Conservation (phyloP, 306 rosid species). For the Fragaria vesca region DNA sequence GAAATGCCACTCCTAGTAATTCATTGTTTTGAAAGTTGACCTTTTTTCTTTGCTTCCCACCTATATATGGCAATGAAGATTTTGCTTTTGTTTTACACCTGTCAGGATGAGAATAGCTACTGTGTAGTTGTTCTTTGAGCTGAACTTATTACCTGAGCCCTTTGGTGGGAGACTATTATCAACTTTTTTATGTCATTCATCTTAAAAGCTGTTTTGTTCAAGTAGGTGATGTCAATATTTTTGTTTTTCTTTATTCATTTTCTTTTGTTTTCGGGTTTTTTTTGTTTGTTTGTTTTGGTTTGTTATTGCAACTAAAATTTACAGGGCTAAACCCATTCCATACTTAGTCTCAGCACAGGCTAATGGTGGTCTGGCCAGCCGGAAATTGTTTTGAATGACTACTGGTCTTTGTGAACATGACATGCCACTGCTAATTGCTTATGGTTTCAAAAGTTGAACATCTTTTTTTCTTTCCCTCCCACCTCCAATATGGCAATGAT, state of each 20-base stretch:
- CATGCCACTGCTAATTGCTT: background rate
- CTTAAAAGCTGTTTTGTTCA: background rate
- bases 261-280: too few relatives aligned
- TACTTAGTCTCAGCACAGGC: background rate
- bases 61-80: background rate
- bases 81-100: conserved; percentile 13
- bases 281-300: too few relatives aligned
- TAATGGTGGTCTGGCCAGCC: background rate
- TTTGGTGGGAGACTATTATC: background rate
- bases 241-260: too few relatives aligned
- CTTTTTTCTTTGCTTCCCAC: background rate
- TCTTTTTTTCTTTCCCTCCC: background rate
- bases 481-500: conserved; percentile 5
- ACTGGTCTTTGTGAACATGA: background rate
- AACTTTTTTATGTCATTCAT: background rate
- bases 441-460: background rate
- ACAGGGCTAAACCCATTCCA: background rate
- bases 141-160: conserved; percentile 14
- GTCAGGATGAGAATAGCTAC: conserved; percentile 23
- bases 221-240: background rate
- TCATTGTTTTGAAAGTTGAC: background rate
- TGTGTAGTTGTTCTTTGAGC: conserved; percentile 14
- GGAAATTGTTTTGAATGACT: background rate
- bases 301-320: background rate
- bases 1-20: background rate